Percentiles rank a stretch among this genome's conserved stretches.
phyloP scores from a whole-genome alignment of 2,329 filamentous ascomycete species.

The Cladosporium sp. region DNA sequence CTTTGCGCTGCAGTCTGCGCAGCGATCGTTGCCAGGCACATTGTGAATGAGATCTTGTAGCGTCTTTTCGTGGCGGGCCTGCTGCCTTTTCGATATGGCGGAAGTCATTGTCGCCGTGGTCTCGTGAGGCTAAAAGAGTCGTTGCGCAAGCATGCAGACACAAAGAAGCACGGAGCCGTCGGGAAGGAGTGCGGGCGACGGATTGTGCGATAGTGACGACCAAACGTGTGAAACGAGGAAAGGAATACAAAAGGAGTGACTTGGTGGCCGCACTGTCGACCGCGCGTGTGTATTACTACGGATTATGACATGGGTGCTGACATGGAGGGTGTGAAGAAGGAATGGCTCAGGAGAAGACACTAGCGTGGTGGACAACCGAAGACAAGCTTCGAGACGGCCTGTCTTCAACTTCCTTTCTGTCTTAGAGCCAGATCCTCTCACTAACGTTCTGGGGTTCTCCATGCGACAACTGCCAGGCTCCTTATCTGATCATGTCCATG shows the following conservation, averaged over 20 bases:
- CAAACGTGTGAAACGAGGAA: neutral
- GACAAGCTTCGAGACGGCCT: neutral
- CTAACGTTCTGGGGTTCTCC: too few relatives aligned
- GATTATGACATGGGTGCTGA: slow-evolving; percentile 5
- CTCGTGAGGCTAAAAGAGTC: neutral
- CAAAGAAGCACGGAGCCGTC: neutral
- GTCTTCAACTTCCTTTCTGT: too few relatives aligned
- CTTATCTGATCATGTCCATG: too few relatives aligned
- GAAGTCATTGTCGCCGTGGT: slow-evolving; percentile 56
- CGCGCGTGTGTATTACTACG: slow-evolving; percentile 3
- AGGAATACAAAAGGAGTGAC: slow-evolving; percentile 5
- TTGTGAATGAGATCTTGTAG: slow-evolving; percentile 84
- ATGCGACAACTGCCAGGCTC: too few relatives aligned
- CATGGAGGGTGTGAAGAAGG: slow-evolving; percentile 6
- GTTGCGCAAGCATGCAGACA: slow-evolving; percentile 10
- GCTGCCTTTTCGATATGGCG: slow-evolving; percentile 87
- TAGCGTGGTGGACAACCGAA: neutral
- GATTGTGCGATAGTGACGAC: neutral
- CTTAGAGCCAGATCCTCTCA: too few relatives aligned
- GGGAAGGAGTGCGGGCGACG: neutral
- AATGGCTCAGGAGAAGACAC: slow-evolving; percentile 3
- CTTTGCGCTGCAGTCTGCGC: slow-evolving; percentile 85
- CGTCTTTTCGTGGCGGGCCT: slow-evolving; percentile 90
- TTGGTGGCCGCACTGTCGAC: neutral
- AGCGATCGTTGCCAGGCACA: slow-evolving; percentile 83